phyloP scores from a whole-genome alignment of 1,139 yeast genomes.

The Kurtzmaniella quercitrusa region DNA sequence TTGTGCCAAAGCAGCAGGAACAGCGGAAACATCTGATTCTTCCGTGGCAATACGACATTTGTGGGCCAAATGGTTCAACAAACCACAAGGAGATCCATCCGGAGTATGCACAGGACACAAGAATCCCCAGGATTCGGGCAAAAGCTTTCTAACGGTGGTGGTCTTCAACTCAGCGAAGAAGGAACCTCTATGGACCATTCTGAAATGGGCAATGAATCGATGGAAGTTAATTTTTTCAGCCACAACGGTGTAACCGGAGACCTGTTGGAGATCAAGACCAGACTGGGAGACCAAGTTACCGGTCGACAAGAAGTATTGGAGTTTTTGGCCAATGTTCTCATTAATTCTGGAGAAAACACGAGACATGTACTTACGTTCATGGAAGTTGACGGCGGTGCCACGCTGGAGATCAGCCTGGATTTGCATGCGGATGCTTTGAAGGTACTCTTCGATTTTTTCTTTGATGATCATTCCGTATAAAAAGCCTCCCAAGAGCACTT shows the following conservation, averaged over 20 bases:
- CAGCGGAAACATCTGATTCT: conserved; percentile 66
- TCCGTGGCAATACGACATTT: conserved; percentile 84
- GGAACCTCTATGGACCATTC: conserved; percentile 99
- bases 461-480: conserved; percentile 94
- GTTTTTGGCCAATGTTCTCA: conserved; percentile 90
- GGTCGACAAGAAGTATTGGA: conserved; percentile 91
- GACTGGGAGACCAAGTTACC: conserved; percentile 97
- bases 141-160: conserved; percentile 90
- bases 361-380: conserved; percentile 76
- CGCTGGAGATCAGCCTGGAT: conserved; percentile 78
- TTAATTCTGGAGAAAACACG: conserved; percentile 77
- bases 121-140: conserved; percentile 99
- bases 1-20: conserved; percentile 62
- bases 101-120: conserved; percentile 99
- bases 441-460: conserved; percentile 92
- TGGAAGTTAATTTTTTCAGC: conserved; percentile 97
- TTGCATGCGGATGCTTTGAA: conserved; percentile 68
- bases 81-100: conserved; percentile 99
- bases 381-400: conserved; percentile 78
- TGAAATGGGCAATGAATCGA: conserved; percentile 92
- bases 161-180: conserved; percentile 98
- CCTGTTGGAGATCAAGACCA: conserved; percentile 97
- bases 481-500: conserved; percentile 92
- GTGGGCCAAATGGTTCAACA: conserved; percentile 93
- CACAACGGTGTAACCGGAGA: conserved; percentile 96